These are phyloP conservation scores for Aspergillus nanangensis DNA, from an alignment of 495 filamentous ascomycete species.

Conservation along the genomic window DNA sequence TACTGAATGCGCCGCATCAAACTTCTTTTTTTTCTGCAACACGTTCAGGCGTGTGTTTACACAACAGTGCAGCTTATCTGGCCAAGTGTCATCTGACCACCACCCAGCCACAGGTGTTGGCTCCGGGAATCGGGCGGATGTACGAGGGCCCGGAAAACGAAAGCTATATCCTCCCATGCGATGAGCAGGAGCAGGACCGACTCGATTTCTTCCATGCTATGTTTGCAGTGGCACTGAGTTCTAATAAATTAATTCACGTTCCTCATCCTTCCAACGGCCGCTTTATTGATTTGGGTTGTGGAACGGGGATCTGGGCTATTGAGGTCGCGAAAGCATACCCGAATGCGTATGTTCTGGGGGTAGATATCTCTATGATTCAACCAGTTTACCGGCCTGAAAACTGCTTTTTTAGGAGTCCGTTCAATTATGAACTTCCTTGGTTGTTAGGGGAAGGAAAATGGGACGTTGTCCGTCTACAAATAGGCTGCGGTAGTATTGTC, in stretches of 20 bases:
- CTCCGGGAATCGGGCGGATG: too few relatives aligned
- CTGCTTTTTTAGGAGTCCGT: background rate
- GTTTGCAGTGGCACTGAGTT: background rate
- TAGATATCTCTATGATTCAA: background rate
- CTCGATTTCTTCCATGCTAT: slow-evolving; percentile 1
- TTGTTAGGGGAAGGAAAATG: background rate
- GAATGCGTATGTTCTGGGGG: background rate
- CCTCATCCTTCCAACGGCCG: background rate
- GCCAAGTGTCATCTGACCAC: too few relatives aligned
- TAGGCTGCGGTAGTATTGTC: background rate
- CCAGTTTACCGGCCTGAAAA: background rate
- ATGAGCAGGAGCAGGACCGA: slow-evolving; percentile 1
- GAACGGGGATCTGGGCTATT: slow-evolving; percentile 1
- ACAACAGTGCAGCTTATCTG: too few relatives aligned
- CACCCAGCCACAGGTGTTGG: too few relatives aligned
- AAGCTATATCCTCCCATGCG: background rate
- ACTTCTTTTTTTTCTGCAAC: too few relatives aligned
- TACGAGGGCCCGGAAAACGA: background rate
- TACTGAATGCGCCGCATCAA: too few relatives aligned
- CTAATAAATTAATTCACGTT: background rate
- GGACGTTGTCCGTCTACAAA: slow-evolving; percentile 2
- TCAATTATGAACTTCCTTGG: slow-evolving; percentile 2
- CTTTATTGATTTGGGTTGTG: slow-evolving; percentile 1
- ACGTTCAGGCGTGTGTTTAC: too few relatives aligned
- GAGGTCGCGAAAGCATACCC: background rate